Evolutionary conservation across 805 yeast species (phyloP).

Genomic region (Cyberlindnera euphorbiiphila): DNA sequence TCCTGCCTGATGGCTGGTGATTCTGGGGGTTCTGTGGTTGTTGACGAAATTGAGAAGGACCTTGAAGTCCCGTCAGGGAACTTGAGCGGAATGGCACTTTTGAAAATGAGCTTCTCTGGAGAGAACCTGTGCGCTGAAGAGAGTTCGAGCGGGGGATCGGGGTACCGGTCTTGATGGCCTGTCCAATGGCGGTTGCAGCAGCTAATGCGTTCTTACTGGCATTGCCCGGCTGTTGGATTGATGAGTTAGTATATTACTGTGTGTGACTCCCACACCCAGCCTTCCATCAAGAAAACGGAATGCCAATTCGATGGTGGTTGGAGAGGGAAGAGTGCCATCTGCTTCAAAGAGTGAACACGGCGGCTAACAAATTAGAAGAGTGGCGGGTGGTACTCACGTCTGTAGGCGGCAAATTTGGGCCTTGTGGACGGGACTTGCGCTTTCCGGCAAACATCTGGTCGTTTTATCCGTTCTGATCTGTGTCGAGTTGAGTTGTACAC

Average conservation of each 20-base stretch:
- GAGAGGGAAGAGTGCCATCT: too few relatives aligned
- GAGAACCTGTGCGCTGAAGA: conserved; percentile 23
- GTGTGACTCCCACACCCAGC: not conserved
- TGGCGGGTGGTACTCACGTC: conserved; percentile 10
- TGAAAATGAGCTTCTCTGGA: conserved; percentile 17
- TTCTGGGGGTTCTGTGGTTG: conserved; percentile 4
- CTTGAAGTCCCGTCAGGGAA: conserved; percentile 24
- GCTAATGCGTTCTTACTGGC: conserved; percentile 54
- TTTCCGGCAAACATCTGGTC: conserved; percentile 9
- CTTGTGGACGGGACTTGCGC: conserved; percentile 16
- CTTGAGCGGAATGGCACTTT: conserved; percentile 17
- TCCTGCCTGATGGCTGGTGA: not conserved
- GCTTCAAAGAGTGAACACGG: too few relatives aligned
- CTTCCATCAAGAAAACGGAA: not conserved
- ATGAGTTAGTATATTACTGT: conserved; percentile 2
- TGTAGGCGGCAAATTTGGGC: conserved; percentile 15
- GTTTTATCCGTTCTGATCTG: too few relatives aligned
- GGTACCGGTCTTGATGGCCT: conserved; percentile 37
- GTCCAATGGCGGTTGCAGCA: conserved; percentile 57
- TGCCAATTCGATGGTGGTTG: too few relatives aligned
- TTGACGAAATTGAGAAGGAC: conserved; percentile 14
- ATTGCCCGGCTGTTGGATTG: conserved; percentile 21
- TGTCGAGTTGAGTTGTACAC: too few relatives aligned
- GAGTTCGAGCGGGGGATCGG: conserved; percentile 30
- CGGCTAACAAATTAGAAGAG: too few relatives aligned